Percentiles rank a stretch among this genome's conserved stretches.
Evolutionary conservation across 305 asterid genomes (phyloP).

Genomic region (Solanum hybrid): DNA sequence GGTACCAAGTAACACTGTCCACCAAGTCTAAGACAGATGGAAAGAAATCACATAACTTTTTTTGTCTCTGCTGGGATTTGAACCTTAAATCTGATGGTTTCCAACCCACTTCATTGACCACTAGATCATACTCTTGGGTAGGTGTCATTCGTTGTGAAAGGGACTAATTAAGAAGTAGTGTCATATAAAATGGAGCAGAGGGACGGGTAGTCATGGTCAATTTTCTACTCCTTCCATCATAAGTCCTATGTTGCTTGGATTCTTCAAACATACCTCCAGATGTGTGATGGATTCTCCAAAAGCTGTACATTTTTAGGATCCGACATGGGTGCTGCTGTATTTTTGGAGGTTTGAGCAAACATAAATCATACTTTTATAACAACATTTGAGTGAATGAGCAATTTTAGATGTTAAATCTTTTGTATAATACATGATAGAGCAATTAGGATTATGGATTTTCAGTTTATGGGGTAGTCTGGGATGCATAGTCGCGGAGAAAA

Average conservation of each 20-base stretch:
- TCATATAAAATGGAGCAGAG: not conserved
- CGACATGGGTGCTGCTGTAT: not conserved
- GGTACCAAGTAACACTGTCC: not conserved
- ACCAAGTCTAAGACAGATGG: not conserved
- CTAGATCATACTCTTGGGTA: not conserved
- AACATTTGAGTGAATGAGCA: not conserved
- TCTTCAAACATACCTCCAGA: not conserved
- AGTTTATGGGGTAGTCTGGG: not conserved
- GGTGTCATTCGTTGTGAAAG: not conserved
- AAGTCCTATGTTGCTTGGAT: not conserved
- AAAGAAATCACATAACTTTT: not conserved
- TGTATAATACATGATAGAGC: not conserved
- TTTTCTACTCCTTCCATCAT: not conserved
- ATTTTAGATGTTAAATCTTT: not conserved
- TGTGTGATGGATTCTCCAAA: not conserved
- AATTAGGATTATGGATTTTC: not conserved
- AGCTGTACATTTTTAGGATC: not conserved
- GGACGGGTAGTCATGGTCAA: not conserved
- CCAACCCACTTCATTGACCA: not conserved
- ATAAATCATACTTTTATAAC: not conserved
- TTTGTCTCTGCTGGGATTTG: not conserved
- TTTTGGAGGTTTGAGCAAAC: not conserved
- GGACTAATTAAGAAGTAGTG: not conserved
- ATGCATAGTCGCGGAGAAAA: not conserved
- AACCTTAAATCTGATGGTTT: not conserved